These are phyloP conservation scores for Metschnikowia cubensis DNA, from an alignment of 805 yeast species.

Conservation along the genomic window DNA sequence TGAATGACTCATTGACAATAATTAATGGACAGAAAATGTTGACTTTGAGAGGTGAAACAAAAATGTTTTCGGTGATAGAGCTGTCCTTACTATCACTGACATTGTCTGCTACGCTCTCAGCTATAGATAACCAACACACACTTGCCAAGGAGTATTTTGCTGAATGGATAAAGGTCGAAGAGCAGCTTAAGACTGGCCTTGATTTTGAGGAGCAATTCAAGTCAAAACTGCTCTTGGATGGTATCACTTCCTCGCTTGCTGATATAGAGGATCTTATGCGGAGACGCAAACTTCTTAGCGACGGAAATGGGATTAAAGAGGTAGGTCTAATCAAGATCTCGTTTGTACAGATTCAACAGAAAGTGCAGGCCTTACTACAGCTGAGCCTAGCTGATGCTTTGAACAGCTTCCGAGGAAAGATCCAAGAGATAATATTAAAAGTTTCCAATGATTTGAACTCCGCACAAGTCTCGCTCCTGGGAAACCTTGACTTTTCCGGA, in stretches of 20 bases:
- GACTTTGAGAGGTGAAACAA: neutral
- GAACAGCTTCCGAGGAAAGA: slow-evolving; percentile 3
- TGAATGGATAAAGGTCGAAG: neutral
- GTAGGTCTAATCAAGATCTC: slow-evolving; percentile 5
- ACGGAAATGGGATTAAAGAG: neutral
- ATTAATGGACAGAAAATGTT: slow-evolving; percentile 16
- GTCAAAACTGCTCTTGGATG: neutral
- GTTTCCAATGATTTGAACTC: slow-evolving; percentile 5
- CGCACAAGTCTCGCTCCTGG: slow-evolving; percentile 5
- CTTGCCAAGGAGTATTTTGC: neutral
- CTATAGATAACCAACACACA: neutral
- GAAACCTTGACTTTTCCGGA: slow-evolving; percentile 1
- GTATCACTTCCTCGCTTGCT: neutral
- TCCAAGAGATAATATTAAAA: slow-evolving; percentile 1
- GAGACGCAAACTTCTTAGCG: neutral
- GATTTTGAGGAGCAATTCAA: neutral
- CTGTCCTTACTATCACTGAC: neutral
- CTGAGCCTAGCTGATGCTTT: neutral
- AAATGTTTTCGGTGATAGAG: neutral
- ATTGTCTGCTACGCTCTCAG: neutral
- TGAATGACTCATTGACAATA: slow-evolving; percentile 17
- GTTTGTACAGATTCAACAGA: slow-evolving; percentile 4
- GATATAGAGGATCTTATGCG: neutral
- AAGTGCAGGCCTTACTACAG: slow-evolving; percentile 1
- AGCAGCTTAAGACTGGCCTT: neutral